phyloP scores from a whole-genome alignment of 225 moss, liverwort and hornwort species.

The Antitrichia curtipendula region DNA sequence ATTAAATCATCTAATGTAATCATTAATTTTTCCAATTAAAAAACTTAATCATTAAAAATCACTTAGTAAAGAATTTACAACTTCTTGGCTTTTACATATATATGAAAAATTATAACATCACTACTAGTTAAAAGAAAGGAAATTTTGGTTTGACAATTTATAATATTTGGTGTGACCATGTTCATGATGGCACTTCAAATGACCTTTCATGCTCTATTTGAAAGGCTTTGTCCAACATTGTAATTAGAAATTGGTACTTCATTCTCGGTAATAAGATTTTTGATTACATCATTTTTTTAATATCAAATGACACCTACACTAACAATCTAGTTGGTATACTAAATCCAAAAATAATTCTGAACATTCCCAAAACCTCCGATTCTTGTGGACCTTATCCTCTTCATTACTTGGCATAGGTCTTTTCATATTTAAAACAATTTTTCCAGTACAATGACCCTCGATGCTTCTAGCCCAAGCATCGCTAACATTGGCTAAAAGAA shows the following conservation, averaged over 20 bases:
- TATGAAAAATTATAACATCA: background rate
- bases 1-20: background rate
- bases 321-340: background rate
- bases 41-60: background rate
- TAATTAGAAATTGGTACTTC: background rate
- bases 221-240: background rate
- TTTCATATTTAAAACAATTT: background rate
- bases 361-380: background rate
- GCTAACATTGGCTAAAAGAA: accelerated
- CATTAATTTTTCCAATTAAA: background rate
- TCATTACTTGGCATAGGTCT: background rate
- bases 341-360: background rate
- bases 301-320: background rate
- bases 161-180: background rate
- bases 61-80: background rate
- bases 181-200: background rate
- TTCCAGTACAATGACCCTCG: background rate
- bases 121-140: accelerated
- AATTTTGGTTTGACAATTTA: background rate
- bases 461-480: background rate
- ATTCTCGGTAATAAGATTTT: background rate
- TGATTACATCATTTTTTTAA: no score
- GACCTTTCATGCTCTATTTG: background rate
- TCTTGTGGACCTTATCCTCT: background rate
- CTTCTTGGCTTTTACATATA: background rate